Evolutionary conservation across 1,139 yeast species (phyloP).

Genomic region (Lodderomyces pseudojiufengensis): DNA sequence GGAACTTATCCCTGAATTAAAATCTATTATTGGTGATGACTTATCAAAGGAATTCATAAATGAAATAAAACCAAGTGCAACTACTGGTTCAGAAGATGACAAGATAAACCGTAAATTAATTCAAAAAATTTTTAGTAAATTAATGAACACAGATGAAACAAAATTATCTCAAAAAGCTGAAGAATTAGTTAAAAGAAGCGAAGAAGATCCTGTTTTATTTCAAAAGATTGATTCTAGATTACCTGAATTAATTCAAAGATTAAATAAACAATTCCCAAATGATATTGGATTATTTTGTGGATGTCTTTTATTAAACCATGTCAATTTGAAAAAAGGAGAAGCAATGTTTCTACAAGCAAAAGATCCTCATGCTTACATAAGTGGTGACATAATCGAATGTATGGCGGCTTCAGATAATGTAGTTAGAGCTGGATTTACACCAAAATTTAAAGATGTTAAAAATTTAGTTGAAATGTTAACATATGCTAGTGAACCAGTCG

Average conservation of each 20-base stretch:
- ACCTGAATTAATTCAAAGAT: conserved; percentile 68
- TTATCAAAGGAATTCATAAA: conserved; percentile 49
- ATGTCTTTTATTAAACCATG: conserved; percentile 86
- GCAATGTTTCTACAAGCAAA: conserved; percentile 96
- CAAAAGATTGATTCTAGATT: conserved; percentile 45
- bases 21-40: conserved; percentile 63
- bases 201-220: conserved; percentile 46
- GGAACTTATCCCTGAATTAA: conserved; percentile 70
- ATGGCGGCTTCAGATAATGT: conserved; percentile 99
- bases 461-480: conserved; percentile 89
- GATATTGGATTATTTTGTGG: conserved; percentile 97
- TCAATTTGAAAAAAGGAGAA: conserved; percentile 80
- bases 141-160: conserved; percentile 73
- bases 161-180: conserved; percentile 53
- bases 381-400: conserved; percentile 96
- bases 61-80: conserved; percentile 46
- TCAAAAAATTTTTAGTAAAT: conserved; percentile 69
- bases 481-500: conserved; percentile 83
- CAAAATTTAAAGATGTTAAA: conserved; percentile 92
- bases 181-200: conserved; percentile 60
- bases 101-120: conserved; percentile 56
- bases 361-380: conserved; percentile 96
- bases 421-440: conserved; percentile 97
- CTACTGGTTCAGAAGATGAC: conserved; percentile 46
- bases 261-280: conserved; percentile 83